Evolutionary conservation across 2,329 filamentous ascomycete genomes (phyloP).

Genomic region (Cytospora schulzeri): DNA sequence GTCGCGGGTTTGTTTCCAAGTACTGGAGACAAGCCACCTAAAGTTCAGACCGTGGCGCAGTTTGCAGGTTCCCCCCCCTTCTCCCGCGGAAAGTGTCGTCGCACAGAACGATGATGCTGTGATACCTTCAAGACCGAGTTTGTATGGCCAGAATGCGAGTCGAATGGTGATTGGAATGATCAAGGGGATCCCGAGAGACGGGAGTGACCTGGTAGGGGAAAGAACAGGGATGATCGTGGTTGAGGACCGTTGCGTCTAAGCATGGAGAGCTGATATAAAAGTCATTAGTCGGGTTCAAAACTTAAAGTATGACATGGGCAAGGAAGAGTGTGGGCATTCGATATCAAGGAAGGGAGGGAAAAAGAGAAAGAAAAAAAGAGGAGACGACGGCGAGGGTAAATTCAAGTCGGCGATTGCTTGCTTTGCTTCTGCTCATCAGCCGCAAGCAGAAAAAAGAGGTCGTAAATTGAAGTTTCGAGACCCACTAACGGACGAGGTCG

Average conservation of each 20-base stretch:
- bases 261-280: conserved; percentile 17
- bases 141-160: conserved; percentile 20
- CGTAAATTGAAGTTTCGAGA: not conserved
- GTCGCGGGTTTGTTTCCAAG: not conserved
- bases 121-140: conserved; percentile 2
- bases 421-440: not conserved
- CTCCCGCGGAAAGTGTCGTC: conserved; percentile 4
- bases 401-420: not conserved
- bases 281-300: conserved; percentile 2
- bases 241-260: conserved; percentile 22
- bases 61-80: no score
- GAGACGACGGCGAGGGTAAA: not conserved
- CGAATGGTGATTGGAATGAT: conserved; percentile 7
- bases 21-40: conserved; percentile 12
- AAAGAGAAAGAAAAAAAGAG: not conserved
- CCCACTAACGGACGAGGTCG: not conserved
- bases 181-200: conserved; percentile 14
- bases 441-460: not conserved
- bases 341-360: not conserved
- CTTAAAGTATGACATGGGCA: not conserved
- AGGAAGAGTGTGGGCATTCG: conserved; percentile 5
- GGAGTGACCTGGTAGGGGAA: conserved; percentile 10
- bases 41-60: conserved; percentile 13
- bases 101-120: conserved; percentile 9
- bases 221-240: conserved; percentile 29